phyloP scores from a whole-genome alignment of 2,329 filamentous ascomycete species.

The Sphaerulina vaccinii region DNA sequence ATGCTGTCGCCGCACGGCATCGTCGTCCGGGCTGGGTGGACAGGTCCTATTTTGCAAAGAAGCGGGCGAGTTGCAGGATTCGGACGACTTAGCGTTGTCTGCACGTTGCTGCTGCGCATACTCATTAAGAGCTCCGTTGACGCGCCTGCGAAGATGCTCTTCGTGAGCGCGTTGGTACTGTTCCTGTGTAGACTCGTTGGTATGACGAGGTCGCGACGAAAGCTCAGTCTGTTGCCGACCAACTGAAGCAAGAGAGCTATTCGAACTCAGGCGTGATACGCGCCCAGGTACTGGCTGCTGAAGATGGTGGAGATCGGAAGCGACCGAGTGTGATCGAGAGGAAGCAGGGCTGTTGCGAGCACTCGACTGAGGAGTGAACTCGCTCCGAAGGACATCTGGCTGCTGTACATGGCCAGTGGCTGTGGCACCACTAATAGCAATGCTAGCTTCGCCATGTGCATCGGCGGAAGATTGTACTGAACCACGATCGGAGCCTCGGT shows the following conservation, averaged over 20 bases:
- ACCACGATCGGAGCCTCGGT: conserved; percentile 60
- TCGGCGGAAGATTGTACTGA: conserved; percentile 60
- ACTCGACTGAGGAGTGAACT: conserved; percentile 19
- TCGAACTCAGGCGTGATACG: conserved; percentile 32
- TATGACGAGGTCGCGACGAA: conserved; percentile 21
- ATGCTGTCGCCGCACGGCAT: conserved; percentile 26
- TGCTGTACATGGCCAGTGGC: conserved; percentile 60
- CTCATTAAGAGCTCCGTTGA: no score
- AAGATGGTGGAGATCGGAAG: conserved; percentile 25
- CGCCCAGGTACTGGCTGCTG: conserved; percentile 21
- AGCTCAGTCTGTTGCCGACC: conserved; percentile 16
- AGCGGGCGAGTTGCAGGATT: conserved; percentile 22
- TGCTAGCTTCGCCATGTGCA: conserved; percentile 63
- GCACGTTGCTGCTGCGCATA: conserved; percentile 34
- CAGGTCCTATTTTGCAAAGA: conserved; percentile 40
- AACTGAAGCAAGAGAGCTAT: conserved; percentile 31
- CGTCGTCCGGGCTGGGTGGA: conserved; percentile 48
- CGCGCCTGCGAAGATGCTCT: conserved; percentile 36
- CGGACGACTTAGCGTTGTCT: conserved; percentile 28
- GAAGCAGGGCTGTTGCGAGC: conserved; percentile 29
- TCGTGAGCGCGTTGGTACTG: conserved; percentile 37
- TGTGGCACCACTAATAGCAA: conserved; percentile 61
- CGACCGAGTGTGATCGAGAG: conserved; percentile 25
- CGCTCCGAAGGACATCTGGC: conserved; percentile 47
- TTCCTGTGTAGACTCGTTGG: conserved; percentile 34